These are phyloP conservation scores for Cudoniella acicularis DNA, from an alignment of 495 filamentous ascomycete genomes.

Conservation along the genomic window DNA sequence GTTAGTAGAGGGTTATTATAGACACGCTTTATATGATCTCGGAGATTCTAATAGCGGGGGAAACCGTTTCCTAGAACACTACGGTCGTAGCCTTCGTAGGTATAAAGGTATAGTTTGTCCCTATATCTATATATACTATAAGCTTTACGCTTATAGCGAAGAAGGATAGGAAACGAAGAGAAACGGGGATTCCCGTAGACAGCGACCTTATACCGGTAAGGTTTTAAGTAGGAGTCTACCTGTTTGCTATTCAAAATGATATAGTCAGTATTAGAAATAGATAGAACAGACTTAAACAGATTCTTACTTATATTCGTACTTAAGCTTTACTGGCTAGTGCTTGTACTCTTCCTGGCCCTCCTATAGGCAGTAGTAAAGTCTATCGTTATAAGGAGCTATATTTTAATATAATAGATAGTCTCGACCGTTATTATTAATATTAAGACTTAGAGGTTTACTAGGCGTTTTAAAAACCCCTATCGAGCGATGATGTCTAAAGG, in stretches of 20 bases:
- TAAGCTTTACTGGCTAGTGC: neutral
- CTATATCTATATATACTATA: constrained; percentile 89
- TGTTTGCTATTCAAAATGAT: constrained; percentile 61
- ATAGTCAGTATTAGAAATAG: neutral
- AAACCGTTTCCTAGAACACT: constrained; percentile 75
- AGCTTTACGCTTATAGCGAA: constrained; percentile 85
- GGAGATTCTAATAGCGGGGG: constrained; percentile 82
- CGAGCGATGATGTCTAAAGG: neutral
- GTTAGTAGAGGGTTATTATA: constrained; percentile 48
- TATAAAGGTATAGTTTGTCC: constrained; percentile 78
- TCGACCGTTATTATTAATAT: neutral
- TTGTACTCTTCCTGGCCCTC: neutral
- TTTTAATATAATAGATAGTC: neutral
- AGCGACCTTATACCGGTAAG: constrained; percentile 76
- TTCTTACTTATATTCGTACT: neutral
- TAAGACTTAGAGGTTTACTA: neutral
- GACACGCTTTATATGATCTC: constrained; percentile 87
- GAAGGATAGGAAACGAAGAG: constrained; percentile 85
- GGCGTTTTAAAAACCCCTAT: neutral
- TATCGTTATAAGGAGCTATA: neutral
- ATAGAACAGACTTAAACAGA: neutral
- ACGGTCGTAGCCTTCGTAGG: constrained; percentile 75
- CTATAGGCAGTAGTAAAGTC: neutral
- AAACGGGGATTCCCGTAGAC: constrained; percentile 73
- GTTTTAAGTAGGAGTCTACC: constrained; percentile 46